Evolutionary conservation across 305 asterid species (phyloP).

Genomic region (Fraxinus angustifolia): DNA sequence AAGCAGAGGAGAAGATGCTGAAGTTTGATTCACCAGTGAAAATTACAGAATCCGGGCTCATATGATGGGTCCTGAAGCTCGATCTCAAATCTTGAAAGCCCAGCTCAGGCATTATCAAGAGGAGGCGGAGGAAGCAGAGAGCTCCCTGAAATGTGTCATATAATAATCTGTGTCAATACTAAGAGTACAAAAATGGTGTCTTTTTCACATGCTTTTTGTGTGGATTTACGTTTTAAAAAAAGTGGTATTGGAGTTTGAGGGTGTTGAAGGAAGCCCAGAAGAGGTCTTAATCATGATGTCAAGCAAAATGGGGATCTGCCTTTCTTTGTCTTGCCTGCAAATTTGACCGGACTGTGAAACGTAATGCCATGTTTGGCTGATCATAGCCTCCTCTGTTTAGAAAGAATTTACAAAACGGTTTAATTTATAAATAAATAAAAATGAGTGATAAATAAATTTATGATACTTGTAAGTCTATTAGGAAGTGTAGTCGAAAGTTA

Average conservation of each 20-base stretch:
- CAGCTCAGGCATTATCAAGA: constrained; percentile 53
- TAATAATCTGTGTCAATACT: background rate
- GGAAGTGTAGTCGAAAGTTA: too few relatives aligned
- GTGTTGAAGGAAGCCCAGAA: constrained; percentile 28
- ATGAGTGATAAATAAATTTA: too few relatives aligned
- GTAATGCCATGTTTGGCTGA: background rate
- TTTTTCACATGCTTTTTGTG: constrained; percentile 14
- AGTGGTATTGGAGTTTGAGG: constrained; percentile 40
- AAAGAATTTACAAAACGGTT: too few relatives aligned
- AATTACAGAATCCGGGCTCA: constrained; percentile 86
- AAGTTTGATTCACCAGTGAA: constrained; percentile 68
- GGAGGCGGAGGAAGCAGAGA: background rate
- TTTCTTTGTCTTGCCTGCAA: constrained; percentile 18
- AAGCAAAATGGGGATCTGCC: constrained; percentile 24
- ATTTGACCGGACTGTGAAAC: constrained; percentile 30
- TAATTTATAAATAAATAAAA: too few relatives aligned
- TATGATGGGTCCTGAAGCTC: constrained; percentile 63
- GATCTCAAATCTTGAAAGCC: constrained; percentile 55
- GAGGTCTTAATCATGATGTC: constrained; percentile 44
- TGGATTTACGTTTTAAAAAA: constrained; percentile 33
- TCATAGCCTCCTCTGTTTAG: background rate
- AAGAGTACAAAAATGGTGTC: constrained; percentile 24
- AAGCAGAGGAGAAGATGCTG: constrained; percentile 91
- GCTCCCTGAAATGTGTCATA: constrained; percentile 24
- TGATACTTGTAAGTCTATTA: too few relatives aligned